Percentiles rank a stretch among this genome's conserved stretches.
Evolutionary conservation across 257 asterid genomes (phyloP).

Genomic region (Scutellaria barbata): DNA sequence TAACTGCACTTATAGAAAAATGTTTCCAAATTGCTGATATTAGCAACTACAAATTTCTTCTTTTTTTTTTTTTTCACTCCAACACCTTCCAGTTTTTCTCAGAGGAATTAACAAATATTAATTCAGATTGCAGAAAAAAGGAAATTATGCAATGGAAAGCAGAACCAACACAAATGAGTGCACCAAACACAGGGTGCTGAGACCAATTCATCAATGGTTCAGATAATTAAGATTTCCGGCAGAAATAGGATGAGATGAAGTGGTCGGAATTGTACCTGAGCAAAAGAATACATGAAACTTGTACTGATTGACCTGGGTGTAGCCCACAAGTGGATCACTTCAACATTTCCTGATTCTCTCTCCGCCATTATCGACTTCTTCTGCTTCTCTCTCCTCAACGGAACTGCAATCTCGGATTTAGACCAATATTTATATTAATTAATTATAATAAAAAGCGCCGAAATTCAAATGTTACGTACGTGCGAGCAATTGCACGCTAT

Average conservation of each 20-base stretch:
- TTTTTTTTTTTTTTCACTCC: too few species aligned
- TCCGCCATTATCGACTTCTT: slow-evolving; percentile 20
- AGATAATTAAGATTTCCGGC: too few species aligned
- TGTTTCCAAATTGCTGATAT: neutral
- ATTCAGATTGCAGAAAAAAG: neutral
- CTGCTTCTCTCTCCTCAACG: slow-evolving; percentile 2
- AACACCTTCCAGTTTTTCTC: too few species aligned
- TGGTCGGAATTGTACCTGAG: slow-evolving; percentile 37
- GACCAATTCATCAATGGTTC: neutral
- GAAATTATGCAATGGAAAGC: neutral
- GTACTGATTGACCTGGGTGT: slow-evolving; percentile 48
- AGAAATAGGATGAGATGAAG: too few species aligned
- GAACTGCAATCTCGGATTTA: too few species aligned
- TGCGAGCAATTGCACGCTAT: too few species aligned
- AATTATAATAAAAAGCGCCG: too few species aligned
- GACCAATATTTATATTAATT: neutral
- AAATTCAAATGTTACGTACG: too few species aligned
- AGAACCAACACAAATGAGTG: neutral
- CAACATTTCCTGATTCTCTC: slow-evolving; percentile 29
- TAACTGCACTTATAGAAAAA: neutral
- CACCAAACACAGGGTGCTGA: neutral
- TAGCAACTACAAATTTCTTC: neutral
- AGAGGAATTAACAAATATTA: neutral
- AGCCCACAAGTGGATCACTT: slow-evolving; percentile 50
- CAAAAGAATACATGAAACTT: slow-evolving; percentile 50